Percentiles rank a stretch among this genome's conserved stretches.
phyloP scores from a whole-genome alignment of 1,284 basidiomycete genomes.

The Cystobasidium sp. region DNA sequence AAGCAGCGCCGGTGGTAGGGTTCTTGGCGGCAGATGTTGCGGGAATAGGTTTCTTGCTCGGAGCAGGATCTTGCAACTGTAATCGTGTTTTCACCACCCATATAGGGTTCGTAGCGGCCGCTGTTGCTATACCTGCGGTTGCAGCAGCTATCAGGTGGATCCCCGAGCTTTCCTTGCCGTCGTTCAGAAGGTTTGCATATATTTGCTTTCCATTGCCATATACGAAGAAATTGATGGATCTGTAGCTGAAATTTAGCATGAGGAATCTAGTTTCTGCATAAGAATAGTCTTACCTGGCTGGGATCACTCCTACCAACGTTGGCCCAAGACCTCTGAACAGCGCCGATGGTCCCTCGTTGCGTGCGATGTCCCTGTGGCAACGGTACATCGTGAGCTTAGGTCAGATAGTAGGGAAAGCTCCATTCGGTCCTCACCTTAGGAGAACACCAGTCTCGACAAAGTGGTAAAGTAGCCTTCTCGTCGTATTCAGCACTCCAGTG shows the following conservation, averaged over 20 bases:
- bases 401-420: not conserved
- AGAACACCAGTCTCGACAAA: conserved; percentile 95
- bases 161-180: conserved; percentile 76
- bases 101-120: conserved; percentile 92
- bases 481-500: conserved; percentile 60
- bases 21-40: conserved; percentile 34
- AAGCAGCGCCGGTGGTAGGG: conserved; percentile 45
- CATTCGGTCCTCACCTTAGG: conserved; percentile 67
- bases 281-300: conserved; percentile 68
- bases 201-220: conserved; percentile 96
- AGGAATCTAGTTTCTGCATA: not conserved
- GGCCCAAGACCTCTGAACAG: conserved; percentile 94
- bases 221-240: conserved; percentile 93
- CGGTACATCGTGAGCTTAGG: not conserved
- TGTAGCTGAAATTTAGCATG: conserved; percentile 43
- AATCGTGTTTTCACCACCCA: conserved; percentile 98
- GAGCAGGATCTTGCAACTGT: conserved; percentile 61
- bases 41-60: conserved; percentile 40
- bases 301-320: conserved; percentile 91
- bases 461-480: conserved; percentile 74
- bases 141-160: conserved; percentile 88
- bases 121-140: conserved; percentile 76
- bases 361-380: conserved; percentile 74
- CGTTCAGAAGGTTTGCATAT: conserved; percentile 80
- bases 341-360: conserved; percentile 85